Base-by-base conservation (phyloP, 2,329 filamentous ascomycete genomes). In the Helotiales sp. region DNA sequence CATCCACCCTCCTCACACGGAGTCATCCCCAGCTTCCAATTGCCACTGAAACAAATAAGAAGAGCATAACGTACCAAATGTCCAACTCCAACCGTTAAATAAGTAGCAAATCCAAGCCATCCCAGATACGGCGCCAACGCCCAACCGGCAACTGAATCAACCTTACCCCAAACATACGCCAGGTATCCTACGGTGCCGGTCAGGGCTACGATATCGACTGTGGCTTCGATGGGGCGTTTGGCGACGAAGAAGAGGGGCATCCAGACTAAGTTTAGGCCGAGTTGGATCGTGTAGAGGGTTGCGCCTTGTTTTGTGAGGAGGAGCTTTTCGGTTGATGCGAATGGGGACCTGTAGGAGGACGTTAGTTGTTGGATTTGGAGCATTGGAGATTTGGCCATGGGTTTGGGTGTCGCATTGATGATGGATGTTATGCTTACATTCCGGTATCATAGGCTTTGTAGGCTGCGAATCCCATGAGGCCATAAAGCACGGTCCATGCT, bases 221-320 rank as follows among this genome's bases (percentile, higher is more conserved):
- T 85, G 3, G 93, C 92, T 69, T 85, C 83, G 52, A 88, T 79
- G 1, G 92, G 91, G 15, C 84, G 83, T 63, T 87, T 86, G 51
- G 88, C 70, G n/a, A 83, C 81, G 71, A 96, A 97, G 81, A 97
- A 97, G 10, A 97, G 81, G 12, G 93, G 93, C 83, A 92, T 97
- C 91, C 91, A 98, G 54, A 88, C 74, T 29, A 96, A 78, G 72
- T 97, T 97, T 52, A 97, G 79, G 10, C 82, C 89, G 6, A 97
- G 85, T 75, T 97, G 93, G 59, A 92, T 79, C 2, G 89, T 90
- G 78, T 96, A 97, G 29, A 97, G 81, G 0, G 88, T 90, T 57
- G 90, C 87, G 64, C 87, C 88, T 64, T 85, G 80, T 71, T 83
- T 83, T 52, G 88, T 85, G 54, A 67, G 59, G 50, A 66, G 57